Evolutionary conservation across 1,284 basidiomycete species (phyloP), one percentile per base, ranked within the genome.

Genomic region (Athelia sp.): DNA sequence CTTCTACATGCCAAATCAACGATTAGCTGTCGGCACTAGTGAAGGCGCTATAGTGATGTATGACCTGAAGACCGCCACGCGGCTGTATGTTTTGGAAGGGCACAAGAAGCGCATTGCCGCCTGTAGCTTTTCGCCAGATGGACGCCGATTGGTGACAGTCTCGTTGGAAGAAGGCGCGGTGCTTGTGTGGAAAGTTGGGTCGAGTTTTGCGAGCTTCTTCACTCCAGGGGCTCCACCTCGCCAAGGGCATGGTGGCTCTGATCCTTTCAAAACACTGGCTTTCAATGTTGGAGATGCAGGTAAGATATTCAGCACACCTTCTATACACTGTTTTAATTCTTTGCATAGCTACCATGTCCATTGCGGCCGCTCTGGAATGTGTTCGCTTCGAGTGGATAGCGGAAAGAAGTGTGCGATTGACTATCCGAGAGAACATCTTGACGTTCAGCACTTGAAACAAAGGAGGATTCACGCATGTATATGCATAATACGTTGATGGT

Each of bases 11-110:
- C 70, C 75, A 2, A 85, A 82, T 1, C 96, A 99, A 63, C 82
- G 90, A 8, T 79, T 99, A 1, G 93, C 90, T 0, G 94, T 98
- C 0, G 97, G 97, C 0, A 98, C 96, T 0, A 84, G 82, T 54
- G 97, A 99, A 67, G 93, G 94, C 0, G 89, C 90, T 0, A 84
- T 93, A 43, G 84, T 98, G 56, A 93, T 98, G 82, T 98, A 98
- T 65, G 97, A 99, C 62, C 77, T 99, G 47, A 98, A 98, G 68
- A 94, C 94, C 0, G 94, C 93, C 0, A 98, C 92, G 2, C 81
- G 96, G 11, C 73, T 99, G 6, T 98, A 98, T 62, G 91, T 99
- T 0, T 81, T 99, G 9, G 95, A 98, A 60, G 88, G 91, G 0
- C 95, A 98, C 70, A 84, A 83, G 58, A 82, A 84, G 56, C 72